Evolutionary conservation across 1,284 basidiomycete genomes (phyloP).

Genomic region (Porodaedalea pini): DNA sequence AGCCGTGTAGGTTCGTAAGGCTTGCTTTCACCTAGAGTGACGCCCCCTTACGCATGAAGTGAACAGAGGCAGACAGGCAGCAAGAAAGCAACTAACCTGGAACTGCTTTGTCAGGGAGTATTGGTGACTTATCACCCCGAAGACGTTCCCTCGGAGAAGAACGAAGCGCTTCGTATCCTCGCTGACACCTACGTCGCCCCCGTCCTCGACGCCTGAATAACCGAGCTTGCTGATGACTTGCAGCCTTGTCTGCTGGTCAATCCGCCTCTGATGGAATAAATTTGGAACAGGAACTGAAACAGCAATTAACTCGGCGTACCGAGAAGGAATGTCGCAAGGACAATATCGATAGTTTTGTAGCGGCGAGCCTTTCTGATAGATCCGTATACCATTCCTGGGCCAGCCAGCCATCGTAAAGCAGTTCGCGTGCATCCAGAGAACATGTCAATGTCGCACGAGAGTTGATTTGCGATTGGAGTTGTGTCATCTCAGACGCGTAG

Average conservation of each 20-base stretch:
- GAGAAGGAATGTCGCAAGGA: constrained; percentile 13
- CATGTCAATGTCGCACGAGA: constrained; percentile 16
- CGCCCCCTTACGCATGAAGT: constrained; percentile 30
- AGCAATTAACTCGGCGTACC: neutral
- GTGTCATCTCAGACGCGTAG: neutral
- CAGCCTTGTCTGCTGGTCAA: constrained; percentile 13
- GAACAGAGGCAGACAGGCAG: constrained; percentile 28
- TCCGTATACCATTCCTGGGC: constrained; percentile 10
- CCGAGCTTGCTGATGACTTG: constrained; percentile 13
- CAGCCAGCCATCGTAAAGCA: constrained; percentile 10
- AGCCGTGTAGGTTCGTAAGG: neutral
- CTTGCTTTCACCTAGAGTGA: constrained; percentile 27
- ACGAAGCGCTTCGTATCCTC: neutral
- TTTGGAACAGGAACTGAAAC: neutral
- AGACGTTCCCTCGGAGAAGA: constrained; percentile 34
- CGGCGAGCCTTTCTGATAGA: constrained; percentile 8
- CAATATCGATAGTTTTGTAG: constrained; percentile 1
- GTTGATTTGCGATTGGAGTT: constrained; percentile 11
- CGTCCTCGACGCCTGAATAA: constrained; percentile 1
- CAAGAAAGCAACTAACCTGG: constrained; percentile 29
- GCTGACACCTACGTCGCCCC: neutral
- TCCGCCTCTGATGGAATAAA: constrained; percentile 6
- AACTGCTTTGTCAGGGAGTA: constrained; percentile 38
- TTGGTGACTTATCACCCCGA: constrained; percentile 49
- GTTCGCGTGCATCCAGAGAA: constrained; percentile 16